Percentiles rank a stretch among this genome's conserved stretches.
Conservation (phyloP, 352 stramenopile species). For the Pythium sp. region DNA sequence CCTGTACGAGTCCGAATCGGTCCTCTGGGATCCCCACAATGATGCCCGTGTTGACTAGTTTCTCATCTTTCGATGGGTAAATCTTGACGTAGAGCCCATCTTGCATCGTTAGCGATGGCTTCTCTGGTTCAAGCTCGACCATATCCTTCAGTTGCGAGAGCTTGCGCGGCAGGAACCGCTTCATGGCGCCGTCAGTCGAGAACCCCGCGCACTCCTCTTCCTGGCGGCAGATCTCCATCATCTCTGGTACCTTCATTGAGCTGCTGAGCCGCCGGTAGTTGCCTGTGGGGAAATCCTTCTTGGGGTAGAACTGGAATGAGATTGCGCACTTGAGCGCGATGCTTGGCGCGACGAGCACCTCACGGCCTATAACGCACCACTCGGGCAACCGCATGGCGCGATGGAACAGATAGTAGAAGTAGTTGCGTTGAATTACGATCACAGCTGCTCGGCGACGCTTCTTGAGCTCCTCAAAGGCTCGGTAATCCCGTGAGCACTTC, state of each 20-base stretch:
- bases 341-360: constrained; percentile 63
- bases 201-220: constrained; percentile 76
- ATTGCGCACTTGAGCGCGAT: constrained; percentile 62
- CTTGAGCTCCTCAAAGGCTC: constrained; percentile 31
- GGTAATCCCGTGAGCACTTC: constrained; percentile 27
- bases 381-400: constrained; percentile 47
- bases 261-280: constrained; percentile 51
- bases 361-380: constrained; percentile 62
- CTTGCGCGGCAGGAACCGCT: constrained; percentile 72
- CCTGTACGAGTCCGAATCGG: constrained; percentile 56
- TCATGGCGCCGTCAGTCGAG: constrained; percentile 67
- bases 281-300: constrained; percentile 66
- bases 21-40: constrained; percentile 46
- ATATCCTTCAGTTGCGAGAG: constrained; percentile 71
- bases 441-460: constrained; percentile 33
- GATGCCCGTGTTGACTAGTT: constrained; percentile 52
- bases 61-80: constrained; percentile 42
- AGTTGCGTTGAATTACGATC: constrained; percentile 63
- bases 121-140: neutral
- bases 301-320: constrained; percentile 74
- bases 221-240: constrained; percentile 59
- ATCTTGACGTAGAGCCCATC: constrained; percentile 68
- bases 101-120: constrained; percentile 19
- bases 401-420: constrained; percentile 69
- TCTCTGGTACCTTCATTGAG: constrained; percentile 23